A percentile compares a stretch with the other conserved stretches of the same genome.
Evolutionary conservation across 169 alveolate genomes (phyloP).

Genomic region (Amoebophrya sp.): DNA sequence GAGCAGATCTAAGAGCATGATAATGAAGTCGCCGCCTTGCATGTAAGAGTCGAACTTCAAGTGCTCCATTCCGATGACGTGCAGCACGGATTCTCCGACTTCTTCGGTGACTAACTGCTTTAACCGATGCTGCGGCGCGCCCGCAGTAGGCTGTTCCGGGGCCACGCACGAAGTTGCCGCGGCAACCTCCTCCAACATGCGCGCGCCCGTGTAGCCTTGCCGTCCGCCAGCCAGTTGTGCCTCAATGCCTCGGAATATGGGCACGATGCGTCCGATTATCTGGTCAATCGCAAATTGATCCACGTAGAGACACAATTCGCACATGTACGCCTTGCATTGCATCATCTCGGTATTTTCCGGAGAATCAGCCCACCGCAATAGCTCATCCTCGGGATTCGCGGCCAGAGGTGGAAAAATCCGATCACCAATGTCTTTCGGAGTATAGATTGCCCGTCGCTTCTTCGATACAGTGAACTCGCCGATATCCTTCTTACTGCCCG

Average conservation of each 20-base stretch:
- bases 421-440: no score
- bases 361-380: background rate
- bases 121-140: no score
- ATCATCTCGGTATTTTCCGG: background rate
- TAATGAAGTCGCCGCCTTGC: background rate
- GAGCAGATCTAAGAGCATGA: background rate
- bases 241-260: background rate
- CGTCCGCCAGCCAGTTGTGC: background rate
- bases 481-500: no score
- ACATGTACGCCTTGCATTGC: background rate
- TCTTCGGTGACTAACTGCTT: no score
- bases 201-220: conserved; percentile 25
- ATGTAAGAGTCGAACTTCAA: background rate
- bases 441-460: no score
- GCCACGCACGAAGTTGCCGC: no score
- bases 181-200: no score
- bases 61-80: background rate
- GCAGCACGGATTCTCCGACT: background rate
- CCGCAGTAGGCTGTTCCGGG: no score
- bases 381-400: background rate
- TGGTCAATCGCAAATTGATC: background rate
- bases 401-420: background rate
- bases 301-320: background rate
- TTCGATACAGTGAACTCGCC: no score
- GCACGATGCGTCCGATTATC: background rate